These are phyloP conservation scores for Hypomontagnella submonticulosa DNA, from an alignment of 495 filamentous ascomycete species.

Conservation along the genomic window DNA sequence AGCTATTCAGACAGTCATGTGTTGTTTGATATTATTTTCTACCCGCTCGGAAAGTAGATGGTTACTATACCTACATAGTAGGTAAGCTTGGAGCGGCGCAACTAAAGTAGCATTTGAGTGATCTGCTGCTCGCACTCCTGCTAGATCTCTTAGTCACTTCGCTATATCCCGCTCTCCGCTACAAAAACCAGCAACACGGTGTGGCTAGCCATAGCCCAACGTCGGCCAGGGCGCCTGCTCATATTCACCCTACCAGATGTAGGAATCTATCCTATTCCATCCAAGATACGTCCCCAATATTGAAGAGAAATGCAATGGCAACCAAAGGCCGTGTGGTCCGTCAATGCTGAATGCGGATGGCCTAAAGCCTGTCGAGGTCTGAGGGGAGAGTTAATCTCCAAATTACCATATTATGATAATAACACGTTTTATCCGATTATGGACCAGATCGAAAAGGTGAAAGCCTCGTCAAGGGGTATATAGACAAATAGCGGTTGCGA, in stretches of 20 bases:
- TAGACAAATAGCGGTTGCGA: conserved; percentile 26
- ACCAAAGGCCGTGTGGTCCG: conserved; percentile 1
- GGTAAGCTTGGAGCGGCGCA: conserved; percentile 7
- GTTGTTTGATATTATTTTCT: conserved; percentile 28
- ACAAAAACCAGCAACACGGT: conserved; percentile 9
- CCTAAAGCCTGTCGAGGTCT: not conserved
- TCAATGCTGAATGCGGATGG: conserved; percentile 20
- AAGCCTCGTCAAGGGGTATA: conserved; percentile 33
- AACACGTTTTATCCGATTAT: conserved; percentile 25
- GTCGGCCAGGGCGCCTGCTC: not conserved
- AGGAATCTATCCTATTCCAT: conserved; percentile 3
- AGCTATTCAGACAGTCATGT: not conserved
- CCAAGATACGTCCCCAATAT: conserved; percentile 1
- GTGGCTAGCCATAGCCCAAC: not conserved
- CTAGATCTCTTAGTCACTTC: conserved; percentile 10
- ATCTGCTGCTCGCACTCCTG: conserved; percentile 15
- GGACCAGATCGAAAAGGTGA: conserved; percentile 15
- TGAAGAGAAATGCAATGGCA: conserved; percentile 8
- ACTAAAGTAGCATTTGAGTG: conserved; percentile 13
- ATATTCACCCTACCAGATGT: not conserved
- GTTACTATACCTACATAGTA: conserved; percentile 10
- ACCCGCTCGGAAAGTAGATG: conserved; percentile 6
- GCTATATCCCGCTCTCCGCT: not conserved
- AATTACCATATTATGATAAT: conserved; percentile 38
- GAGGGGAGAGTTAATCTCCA: conserved; percentile 1